Percentiles rank a stretch among this genome's conserved stretches.
These are phyloP conservation scores for Penstemon eatonii DNA, from an alignment of 257 asterid species.

Conservation along the genomic window DNA sequence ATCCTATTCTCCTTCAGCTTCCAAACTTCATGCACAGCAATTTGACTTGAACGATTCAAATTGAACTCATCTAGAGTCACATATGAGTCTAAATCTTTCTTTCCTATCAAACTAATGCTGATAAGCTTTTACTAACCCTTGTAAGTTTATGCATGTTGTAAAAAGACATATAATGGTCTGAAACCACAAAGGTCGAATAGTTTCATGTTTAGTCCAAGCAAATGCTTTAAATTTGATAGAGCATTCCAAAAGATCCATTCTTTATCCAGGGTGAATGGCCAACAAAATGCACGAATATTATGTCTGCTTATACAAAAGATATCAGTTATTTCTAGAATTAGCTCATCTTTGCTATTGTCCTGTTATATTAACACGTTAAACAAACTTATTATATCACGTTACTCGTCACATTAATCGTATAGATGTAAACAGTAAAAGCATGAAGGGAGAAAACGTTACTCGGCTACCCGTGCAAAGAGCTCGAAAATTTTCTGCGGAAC, in stretches of 20 bases:
- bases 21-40: no score
- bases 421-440: slow-evolving; percentile 23
- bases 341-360: neutral
- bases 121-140: slow-evolving; percentile 2
- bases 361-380: slow-evolving; percentile 10
- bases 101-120: neutral
- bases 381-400: slow-evolving; percentile 15
- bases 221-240: neutral
- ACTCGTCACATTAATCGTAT: slow-evolving; percentile 4
- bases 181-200: neutral
- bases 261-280: slow-evolving; percentile 11
- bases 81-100: neutral
- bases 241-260: no score
- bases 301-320: no score
- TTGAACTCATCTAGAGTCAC: neutral
- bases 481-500: slow-evolving; percentile 84
- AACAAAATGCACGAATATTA: slow-evolving; percentile 19
- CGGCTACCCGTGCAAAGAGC: slow-evolving; percentile 98
- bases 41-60: neutral
- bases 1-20: neutral
- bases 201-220: neutral
- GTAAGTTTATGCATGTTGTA: neutral
- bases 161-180: neutral
- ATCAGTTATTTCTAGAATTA: no score
- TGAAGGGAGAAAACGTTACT: slow-evolving; percentile 51